phyloP scores from a whole-genome alignment of 1,284 basidiomycete genomes.

The Waitea zeae region DNA sequence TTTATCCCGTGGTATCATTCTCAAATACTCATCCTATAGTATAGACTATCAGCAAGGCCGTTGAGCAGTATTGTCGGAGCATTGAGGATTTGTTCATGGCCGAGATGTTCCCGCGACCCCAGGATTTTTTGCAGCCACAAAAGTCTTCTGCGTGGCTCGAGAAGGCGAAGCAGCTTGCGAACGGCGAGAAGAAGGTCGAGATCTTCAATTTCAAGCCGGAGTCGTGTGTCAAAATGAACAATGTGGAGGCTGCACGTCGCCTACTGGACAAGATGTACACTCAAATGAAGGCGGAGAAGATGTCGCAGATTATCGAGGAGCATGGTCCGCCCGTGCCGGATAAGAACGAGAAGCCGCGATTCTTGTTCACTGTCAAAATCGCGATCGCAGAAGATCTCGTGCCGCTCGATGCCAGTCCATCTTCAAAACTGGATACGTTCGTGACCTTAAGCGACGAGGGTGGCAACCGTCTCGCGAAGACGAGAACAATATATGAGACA shows the following conservation, averaged over 20 bases:
- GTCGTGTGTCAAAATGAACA: conserved; percentile 96
- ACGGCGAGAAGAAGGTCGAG: conserved; percentile 81
- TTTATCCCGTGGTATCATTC: not conserved
- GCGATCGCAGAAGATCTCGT: conserved; percentile 77
- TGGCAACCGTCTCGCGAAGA: conserved; percentile 85
- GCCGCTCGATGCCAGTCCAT: conserved; percentile 52
- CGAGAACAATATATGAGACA: conserved; percentile 89
- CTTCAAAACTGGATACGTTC: conserved; percentile 73
- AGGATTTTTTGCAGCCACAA: conserved; percentile 58
- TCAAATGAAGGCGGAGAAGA: conserved; percentile 81
- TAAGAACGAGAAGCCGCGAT: conserved; percentile 45
- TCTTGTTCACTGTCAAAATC: conserved; percentile 90
- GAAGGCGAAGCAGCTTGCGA: conserved; percentile 70
- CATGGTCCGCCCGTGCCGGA: conserved; percentile 53
- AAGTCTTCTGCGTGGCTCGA: conserved; percentile 92
- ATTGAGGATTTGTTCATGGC: conserved; percentile 83
- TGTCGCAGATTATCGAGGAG: conserved; percentile 47
- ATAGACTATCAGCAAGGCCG: conserved; percentile 79
- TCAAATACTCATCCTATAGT: conserved; percentile 2
- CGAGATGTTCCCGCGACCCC: conserved; percentile 84
- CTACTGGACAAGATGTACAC: conserved; percentile 90
- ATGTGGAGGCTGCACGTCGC: conserved; percentile 83
- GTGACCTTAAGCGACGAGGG: conserved; percentile 89
- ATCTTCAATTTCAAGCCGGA: conserved; percentile 89
- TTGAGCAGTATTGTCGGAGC: conserved; percentile 82